Evolutionary conservation across 768 basidiomycete species (phyloP).

Genomic region (Cantharellus anzutake): DNA sequence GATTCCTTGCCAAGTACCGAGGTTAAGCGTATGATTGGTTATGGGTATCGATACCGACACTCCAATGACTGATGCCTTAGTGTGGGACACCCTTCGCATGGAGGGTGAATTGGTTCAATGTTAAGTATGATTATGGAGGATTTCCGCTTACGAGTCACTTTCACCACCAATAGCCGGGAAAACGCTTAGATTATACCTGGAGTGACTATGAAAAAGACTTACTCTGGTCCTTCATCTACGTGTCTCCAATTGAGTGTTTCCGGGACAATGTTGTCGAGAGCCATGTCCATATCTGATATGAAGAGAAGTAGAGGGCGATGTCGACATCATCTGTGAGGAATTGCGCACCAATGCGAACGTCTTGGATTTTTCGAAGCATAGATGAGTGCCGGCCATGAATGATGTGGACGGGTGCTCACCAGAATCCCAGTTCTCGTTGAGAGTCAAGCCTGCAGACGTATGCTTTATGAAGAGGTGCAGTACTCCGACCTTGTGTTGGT

Average conservation of each 20-base stretch:
- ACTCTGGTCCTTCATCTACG: slow-evolving; percentile 88
- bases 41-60: slow-evolving; percentile 71
- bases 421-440: slow-evolving; percentile 82
- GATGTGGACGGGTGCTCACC: slow-evolving; percentile 24
- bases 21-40: slow-evolving; percentile 38
- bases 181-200: not conserved
- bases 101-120: not conserved
- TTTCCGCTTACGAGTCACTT: slow-evolving; percentile 51
- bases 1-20: slow-evolving; percentile 79
- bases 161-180: not conserved
- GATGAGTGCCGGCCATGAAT: not conserved
- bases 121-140: not conserved
- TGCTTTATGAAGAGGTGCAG: slow-evolving; percentile 77
- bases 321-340: no score
- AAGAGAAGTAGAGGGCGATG: not conserved
- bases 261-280: slow-evolving; percentile 73
- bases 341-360: not conserved
- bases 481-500: slow-evolving; percentile 47
- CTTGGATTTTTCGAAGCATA: not conserved
- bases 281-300: slow-evolving; percentile 79
- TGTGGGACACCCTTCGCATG: slow-evolving; percentile 58
- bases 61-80: slow-evolving; percentile 74
- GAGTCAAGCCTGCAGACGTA: slow-evolving; percentile 56
- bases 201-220: slow-evolving; percentile 15
- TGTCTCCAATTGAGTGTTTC: slow-evolving; percentile 68